Evolutionary conservation across 108 stramenopile species (phyloP).

Genomic region (Cyclotella sp.): DNA sequence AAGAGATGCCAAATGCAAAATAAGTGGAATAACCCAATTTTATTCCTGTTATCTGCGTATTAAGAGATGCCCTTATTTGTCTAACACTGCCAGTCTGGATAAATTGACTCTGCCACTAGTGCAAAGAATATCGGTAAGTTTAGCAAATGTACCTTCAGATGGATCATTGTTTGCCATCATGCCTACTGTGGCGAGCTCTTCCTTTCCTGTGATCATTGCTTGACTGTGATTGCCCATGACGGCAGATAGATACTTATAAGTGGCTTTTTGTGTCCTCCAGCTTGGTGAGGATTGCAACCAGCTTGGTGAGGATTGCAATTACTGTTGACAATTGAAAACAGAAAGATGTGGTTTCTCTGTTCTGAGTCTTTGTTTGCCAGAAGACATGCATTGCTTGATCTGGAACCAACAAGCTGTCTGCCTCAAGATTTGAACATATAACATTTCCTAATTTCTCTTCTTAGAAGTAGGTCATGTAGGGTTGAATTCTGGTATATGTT

Average conservation of each 20-base stretch:
- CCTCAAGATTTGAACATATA: not conserved
- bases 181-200: conserved; percentile 9
- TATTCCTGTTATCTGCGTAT: too few relatives aligned
- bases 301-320: not conserved
- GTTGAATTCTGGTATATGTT: conserved; percentile 9
- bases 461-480: conserved; percentile 12
- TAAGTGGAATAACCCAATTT: too few relatives aligned
- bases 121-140: conserved; percentile 8
- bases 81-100: conserved; percentile 3
- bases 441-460: conserved; percentile 20
- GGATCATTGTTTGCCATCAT: conserved; percentile 30
- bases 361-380: conserved; percentile 6
- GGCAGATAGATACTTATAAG: not conserved
- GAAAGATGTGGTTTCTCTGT: not conserved
- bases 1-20: too few relatives aligned
- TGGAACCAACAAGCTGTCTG: not conserved
- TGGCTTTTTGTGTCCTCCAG: not conserved
- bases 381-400: conserved; percentile 22
- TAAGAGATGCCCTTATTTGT: conserved; percentile 10
- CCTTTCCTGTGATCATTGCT: not conserved
- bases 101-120: not conserved
- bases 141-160: conserved; percentile 21
- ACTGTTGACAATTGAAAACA: not conserved
- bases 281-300: not conserved
- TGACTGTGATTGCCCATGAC: not conserved